A percentile compares a stretch with the other conserved stretches of the same genome.
Evolutionary conservation across 1,284 basidiomycete species (phyloP).

Genomic region (Tilletia setariae): DNA sequence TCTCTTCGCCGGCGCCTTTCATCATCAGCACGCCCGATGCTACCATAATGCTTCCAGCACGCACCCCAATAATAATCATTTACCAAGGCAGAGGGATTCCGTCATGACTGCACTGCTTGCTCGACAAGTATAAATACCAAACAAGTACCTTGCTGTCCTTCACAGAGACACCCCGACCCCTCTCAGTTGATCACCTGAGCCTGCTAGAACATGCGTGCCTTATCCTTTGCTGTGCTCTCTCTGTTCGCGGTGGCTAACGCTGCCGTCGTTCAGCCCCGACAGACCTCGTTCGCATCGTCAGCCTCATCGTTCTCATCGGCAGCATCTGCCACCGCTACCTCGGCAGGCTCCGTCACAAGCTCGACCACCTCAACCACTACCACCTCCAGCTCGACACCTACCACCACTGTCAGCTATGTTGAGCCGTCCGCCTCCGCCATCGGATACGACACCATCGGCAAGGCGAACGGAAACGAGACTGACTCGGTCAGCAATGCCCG

Average conservation of each 20-base stretch:
- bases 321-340: not conserved
- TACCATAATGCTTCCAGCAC: too few species aligned
- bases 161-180: too few species aligned
- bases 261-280: slow-evolving; percentile 4
- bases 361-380: not conserved
- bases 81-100: too few species aligned
- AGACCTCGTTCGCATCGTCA: not conserved
- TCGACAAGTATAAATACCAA: too few species aligned
- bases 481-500: slow-evolving; percentile 18
- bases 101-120: too few species aligned
- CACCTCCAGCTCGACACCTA: not conserved
- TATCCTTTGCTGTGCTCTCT: not conserved
- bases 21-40: too few species aligned
- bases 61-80: too few species aligned
- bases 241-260: not conserved
- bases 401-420: not conserved
- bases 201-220: too few species aligned
- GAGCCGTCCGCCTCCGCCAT: not conserved
- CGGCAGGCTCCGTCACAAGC: too few species aligned
- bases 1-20: too few species aligned
- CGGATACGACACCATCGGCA: not conserved
- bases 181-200: too few species aligned
- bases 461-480: slow-evolving; percentile 15
- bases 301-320: not conserved
- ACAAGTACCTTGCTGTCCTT: too few species aligned